Conservation (phyloP, 2,329 filamentous ascomycete species). For the Fusarium sp. region DNA sequence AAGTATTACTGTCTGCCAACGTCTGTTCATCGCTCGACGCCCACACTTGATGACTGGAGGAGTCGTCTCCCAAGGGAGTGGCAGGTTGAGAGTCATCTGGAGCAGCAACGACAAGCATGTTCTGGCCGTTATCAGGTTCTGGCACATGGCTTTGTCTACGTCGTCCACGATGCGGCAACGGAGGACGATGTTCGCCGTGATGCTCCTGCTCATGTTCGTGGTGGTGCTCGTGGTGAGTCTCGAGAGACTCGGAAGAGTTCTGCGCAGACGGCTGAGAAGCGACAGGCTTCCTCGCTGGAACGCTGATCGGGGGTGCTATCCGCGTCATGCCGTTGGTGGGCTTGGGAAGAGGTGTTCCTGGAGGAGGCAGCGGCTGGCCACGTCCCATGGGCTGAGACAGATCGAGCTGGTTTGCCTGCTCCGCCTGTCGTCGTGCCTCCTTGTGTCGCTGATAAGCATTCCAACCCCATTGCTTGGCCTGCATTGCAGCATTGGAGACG, state of each 20-base stretch:
- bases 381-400: constrained; percentile 78
- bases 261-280: constrained; percentile 50
- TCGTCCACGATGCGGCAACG: constrained; percentile 53
- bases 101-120: constrained; percentile 70
- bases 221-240: constrained; percentile 46
- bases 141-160: constrained; percentile 49
- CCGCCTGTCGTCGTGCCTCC: constrained; percentile 51
- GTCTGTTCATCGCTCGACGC: constrained; percentile 26
- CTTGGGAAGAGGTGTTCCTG: constrained; percentile 77
- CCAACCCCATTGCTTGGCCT: constrained; percentile 67
- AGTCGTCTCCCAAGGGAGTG: constrained; percentile 57
- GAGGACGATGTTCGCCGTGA: constrained; percentile 25
- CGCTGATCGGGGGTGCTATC: constrained; percentile 60
- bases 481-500: constrained; percentile 63
- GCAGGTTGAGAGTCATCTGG: constrained; percentile 69
- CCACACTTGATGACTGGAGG: constrained; percentile 31
- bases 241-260: constrained; percentile 29
- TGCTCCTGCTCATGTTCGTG: constrained; percentile 28
- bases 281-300: constrained; percentile 73
- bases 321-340: constrained; percentile 69
- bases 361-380: constrained; percentile 82
- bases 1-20: constrained; percentile 25
- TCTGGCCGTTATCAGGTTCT: constrained; percentile 55
- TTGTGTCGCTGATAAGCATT: constrained; percentile 64
- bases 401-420: constrained; percentile 52